phyloP scores from a whole-genome alignment of 768 basidiomycete genomes.

The Leccinum subtestaceum region DNA sequence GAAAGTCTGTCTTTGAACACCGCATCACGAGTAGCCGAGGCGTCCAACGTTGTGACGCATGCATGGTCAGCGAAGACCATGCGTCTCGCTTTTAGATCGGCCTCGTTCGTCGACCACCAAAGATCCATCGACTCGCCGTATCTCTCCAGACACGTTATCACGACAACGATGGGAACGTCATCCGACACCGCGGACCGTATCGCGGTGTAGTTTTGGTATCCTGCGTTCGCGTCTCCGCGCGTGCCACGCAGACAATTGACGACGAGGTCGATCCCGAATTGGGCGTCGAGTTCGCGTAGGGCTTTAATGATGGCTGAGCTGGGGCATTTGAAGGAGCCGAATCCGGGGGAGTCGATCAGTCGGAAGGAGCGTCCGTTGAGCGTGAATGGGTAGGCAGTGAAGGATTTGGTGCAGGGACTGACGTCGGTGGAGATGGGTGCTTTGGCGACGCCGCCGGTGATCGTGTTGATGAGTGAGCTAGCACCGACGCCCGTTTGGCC shows the following conservation, averaged over 20 bases:
- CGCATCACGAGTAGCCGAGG: slow-evolving; percentile 13
- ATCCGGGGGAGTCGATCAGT: slow-evolving; percentile 31
- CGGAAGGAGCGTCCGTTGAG: slow-evolving; percentile 29
- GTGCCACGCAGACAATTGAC: slow-evolving; percentile 29
- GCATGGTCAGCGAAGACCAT: slow-evolving; percentile 40
- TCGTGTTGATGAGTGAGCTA: slow-evolving; percentile 42
- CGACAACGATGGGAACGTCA: slow-evolving; percentile 31
- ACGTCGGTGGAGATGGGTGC: slow-evolving; percentile 29
- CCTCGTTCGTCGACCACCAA: slow-evolving; percentile 41
- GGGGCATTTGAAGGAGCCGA: slow-evolving; percentile 28
- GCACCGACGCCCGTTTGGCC: slow-evolving; percentile 34
- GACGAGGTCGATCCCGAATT: slow-evolving; percentile 29
- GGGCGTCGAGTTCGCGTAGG: slow-evolving; percentile 27
- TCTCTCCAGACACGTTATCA: slow-evolving; percentile 32
- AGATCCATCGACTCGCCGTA: slow-evolving; percentile 31
- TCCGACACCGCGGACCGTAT: slow-evolving; percentile 30
- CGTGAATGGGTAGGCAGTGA: slow-evolving; percentile 24
- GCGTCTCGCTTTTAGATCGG: slow-evolving; percentile 28
- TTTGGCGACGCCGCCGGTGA: slow-evolving; percentile 18
- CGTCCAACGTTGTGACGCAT: slow-evolving; percentile 37
- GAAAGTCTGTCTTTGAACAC: slow-evolving; percentile 24
- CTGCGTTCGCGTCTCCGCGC: slow-evolving; percentile 29
- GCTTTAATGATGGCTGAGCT: slow-evolving; percentile 24
- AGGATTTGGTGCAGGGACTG: slow-evolving; percentile 26
- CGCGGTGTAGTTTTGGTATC: slow-evolving; percentile 26